Evolutionary conservation across 305 asterid genomes (phyloP), one percentile per base, ranked within the genome.

Genomic region (Fraxinus greggii): DNA sequence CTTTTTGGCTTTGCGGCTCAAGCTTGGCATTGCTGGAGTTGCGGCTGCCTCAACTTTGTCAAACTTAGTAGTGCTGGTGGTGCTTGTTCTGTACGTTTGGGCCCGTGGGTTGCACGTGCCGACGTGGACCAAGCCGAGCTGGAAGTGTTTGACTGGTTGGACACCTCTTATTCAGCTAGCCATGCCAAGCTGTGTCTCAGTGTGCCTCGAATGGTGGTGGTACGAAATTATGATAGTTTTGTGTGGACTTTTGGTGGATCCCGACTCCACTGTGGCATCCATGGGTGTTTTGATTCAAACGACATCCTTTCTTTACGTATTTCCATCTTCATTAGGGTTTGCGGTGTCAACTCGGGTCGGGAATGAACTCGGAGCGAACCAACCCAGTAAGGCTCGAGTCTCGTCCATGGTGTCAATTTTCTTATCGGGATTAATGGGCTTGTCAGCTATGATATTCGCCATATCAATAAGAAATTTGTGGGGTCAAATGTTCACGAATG

Each of bases 191-290:
- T 93, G 98, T 73, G 92, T 88, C 0, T 93, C 97, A 5, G 97
- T 93, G 3, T 93, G 97, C 84, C 88, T 93, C 0, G 97, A 93
- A 72, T 93, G 97, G 97, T 93, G 97, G 97, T 93, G 97, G 97
- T 93, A 93, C 12, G 97, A 93, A 89, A 90, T 93, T 88, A 92
- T 93, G 94, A 93, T 90, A 1, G 87, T 93, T 33, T 26, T 93
- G 33, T 91, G 97, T 40, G 97, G 97, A 70, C 90, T 93, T 2
- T 72, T 92, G 4, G 92, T 81, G 87, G 95, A 92, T 91, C 98
- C 97, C 15, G 90, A 76, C 54, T 92, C 94, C 70, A 88, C 92
- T 38, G 95, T 93, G 87, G 98, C 97, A 13, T 90, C 98, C 0
- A 93, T 93, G 98, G 98, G 98, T 0, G 88, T 93, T 0, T 24